These are phyloP conservation scores for Ogataea pignaliae DNA, from an alignment of 805 yeast genomes.

Conservation along the genomic window DNA sequence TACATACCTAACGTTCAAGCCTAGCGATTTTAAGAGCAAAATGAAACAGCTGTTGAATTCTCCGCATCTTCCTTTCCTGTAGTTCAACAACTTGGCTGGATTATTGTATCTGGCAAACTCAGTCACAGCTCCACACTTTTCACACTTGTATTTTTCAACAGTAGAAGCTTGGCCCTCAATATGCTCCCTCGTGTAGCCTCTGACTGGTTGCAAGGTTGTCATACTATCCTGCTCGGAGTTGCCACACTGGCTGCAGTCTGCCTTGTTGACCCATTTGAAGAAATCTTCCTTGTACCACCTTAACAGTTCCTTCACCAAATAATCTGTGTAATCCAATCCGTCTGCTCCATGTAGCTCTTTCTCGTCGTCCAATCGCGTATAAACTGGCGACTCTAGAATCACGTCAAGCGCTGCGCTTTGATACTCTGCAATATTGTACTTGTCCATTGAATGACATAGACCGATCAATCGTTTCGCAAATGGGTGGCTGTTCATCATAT, in stretches of 20 bases:
- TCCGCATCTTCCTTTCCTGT: conserved; percentile 82
- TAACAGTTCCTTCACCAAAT: conserved; percentile 51
- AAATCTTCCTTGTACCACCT: conserved; percentile 74
- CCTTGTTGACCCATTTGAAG: conserved; percentile 79
- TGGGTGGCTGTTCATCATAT: conserved; percentile 1
- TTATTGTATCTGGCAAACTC: conserved; percentile 78
- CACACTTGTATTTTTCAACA: conserved; percentile 65
- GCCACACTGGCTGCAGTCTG: conserved; percentile 54
- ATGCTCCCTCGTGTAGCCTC: conserved; percentile 43
- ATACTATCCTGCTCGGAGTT: conserved; percentile 38
- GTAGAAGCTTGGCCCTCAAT: conserved; percentile 45
- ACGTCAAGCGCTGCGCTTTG: conserved; percentile 58
- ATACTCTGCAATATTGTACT: conserved; percentile 39
- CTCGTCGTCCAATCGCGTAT: conserved; percentile 35
- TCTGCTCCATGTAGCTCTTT: background rate
- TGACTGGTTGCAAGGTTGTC: conserved; percentile 30
- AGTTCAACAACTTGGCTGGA: conserved; percentile 54
- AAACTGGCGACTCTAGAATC: conserved; percentile 63
- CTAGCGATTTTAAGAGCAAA: conserved; percentile 62
- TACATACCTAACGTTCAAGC: conserved; percentile 60
- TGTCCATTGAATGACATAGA: conserved; percentile 17
- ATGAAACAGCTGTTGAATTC: conserved; percentile 91
- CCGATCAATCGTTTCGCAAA: conserved; percentile 11
- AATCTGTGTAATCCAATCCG: conserved; percentile 46
- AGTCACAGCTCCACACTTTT: conserved; percentile 38